Base-by-base conservation (phyloP, 106 monocot species). In the Acorus calamus region DNA sequence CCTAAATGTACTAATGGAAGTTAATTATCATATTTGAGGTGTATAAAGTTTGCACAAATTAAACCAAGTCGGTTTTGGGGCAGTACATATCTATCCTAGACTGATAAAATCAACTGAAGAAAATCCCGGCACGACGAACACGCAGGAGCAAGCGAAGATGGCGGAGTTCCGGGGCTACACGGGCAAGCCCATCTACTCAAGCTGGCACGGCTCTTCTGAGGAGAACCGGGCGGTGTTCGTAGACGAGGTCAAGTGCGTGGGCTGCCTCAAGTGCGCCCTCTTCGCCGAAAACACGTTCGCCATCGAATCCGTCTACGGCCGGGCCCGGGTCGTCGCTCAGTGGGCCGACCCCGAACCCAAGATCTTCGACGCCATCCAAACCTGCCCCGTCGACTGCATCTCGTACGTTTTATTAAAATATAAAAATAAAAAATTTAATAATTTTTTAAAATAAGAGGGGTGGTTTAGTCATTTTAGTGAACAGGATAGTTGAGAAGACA, bases 321-420 rank as follows among this genome's bases (percentile, higher is more conserved):
- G 93, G 57, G 93, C 93, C 7, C 72, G 93, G 54, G 93, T 86
- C 3, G 76, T 93, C 2, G 70, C 68, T 2, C 93, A 93, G 69
- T 93, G 93, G 93, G 88, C 88, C 6, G 93, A 93, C 55, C 59
- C 88, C 3, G 83, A 93, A 62, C 73, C 80, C 47, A 85, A 74
- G 71, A 86, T 93, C 57, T 47, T 83, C 4, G 83, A 81, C 3
- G 93, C 93, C 8, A 85, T 93, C 28, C 56, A 86, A 13, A 79
- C 76, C 3, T 93, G 93, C 71, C 92, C 92, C 3, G 82, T 92
- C 10, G 88, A 88, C 49, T 92, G 92, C 84, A 92, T 92, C 72
- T 88, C 84, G 92, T 92, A 80, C 84, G 74, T 47, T 8, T 46
- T 46, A n/a, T 65, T 28, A 28, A 28, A 28, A 28, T 28, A 28